Evolutionary conservation across 2,329 filamentous ascomycete genomes (phyloP).

Genomic region (Epichloe gansuensis): DNA sequence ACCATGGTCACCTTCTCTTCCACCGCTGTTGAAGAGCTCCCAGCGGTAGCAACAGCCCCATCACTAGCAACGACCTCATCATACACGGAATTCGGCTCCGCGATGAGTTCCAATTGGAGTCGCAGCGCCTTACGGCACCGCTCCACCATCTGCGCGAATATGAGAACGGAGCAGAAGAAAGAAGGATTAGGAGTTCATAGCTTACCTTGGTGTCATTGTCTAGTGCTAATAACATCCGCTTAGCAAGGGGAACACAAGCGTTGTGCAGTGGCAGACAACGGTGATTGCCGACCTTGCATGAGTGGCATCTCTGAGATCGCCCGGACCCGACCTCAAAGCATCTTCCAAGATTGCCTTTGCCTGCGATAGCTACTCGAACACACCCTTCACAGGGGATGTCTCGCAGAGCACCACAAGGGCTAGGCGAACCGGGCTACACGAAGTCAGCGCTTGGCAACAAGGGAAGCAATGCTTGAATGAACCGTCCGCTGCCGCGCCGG

Average conservation of each 20-base stretch:
- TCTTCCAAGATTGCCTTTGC: background rate
- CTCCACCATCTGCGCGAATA: background rate
- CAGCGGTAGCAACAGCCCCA: background rate
- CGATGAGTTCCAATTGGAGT: background rate
- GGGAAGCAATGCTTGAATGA: no score
- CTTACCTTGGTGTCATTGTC: background rate
- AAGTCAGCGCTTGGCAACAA: no score
- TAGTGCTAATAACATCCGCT: background rate
- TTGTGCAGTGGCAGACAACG: background rate
- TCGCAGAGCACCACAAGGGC: background rate
- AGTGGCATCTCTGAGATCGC: background rate
- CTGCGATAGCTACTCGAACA: background rate
- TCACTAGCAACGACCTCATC: no score
- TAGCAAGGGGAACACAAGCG: background rate
- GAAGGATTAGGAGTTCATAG: no score
- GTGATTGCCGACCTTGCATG: background rate
- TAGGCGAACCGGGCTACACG: no score
- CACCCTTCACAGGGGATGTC: background rate
- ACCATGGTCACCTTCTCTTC: background rate
- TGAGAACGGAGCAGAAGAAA: no score
- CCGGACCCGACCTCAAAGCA: background rate
- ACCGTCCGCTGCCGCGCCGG: no score
- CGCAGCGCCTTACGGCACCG: background rate
- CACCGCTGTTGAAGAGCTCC: background rate
- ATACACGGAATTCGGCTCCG: background rate